These are phyloP conservation scores for Trypanosomatidae sp. DNA, from an alignment of 208 protist genomes.

Conservation along the genomic window DNA sequence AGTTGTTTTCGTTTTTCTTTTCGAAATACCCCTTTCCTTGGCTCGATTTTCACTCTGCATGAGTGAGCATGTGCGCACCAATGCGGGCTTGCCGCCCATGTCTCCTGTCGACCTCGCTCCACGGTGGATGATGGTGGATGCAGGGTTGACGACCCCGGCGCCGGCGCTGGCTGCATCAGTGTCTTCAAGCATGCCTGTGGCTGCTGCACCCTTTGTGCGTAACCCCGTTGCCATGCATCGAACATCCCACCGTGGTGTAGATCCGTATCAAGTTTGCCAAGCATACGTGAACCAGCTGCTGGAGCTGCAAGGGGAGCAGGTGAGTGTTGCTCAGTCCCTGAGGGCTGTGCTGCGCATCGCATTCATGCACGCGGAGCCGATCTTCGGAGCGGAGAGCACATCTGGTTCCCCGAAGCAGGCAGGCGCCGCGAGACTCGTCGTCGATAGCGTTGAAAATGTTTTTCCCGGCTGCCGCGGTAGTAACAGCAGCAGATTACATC, in stretches of 20 bases:
- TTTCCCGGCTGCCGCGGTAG: no score
- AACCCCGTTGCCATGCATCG: background rate
- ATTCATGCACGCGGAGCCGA: background rate
- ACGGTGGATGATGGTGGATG: background rate
- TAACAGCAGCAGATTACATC: background rate
- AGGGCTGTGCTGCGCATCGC: background rate
- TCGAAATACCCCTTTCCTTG: background rate
- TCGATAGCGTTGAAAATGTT: background rate
- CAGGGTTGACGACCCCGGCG: background rate
- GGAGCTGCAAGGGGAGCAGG: conserved; percentile 21
- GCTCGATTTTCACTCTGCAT: background rate
- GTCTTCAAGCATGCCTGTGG: background rate
- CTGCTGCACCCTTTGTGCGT: background rate
- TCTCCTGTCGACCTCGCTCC: background rate
- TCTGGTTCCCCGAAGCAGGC: background rate
- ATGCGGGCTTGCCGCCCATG: conserved; percentile 3
- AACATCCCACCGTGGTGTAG: conserved; percentile 3
- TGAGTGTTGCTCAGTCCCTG: conserved; percentile 7
- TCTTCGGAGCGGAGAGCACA: background rate
- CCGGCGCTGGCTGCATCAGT: background rate
- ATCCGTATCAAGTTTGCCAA: conserved; percentile 17
- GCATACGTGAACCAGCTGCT: conserved; percentile 12
- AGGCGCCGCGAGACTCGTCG: background rate
- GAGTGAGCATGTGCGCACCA: background rate
- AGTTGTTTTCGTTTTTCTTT: background rate